Base-by-base conservation (phyloP, 2,329 filamentous ascomycete species). In the Diaporthe sp. region DNA sequence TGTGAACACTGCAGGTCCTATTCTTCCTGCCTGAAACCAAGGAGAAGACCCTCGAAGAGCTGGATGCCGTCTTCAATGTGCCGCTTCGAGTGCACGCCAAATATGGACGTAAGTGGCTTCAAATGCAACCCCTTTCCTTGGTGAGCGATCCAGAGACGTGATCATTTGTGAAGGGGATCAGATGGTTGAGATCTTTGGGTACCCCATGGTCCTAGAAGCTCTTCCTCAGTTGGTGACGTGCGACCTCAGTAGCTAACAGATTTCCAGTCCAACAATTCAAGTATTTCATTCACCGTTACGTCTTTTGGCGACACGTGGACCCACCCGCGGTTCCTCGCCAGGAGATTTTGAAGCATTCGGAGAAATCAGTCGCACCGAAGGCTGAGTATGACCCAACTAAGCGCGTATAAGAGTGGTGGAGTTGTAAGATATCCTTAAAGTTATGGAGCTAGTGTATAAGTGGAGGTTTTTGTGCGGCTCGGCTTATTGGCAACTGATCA, bases 1-100 rank as follows among this genome's bases (percentile, higher is more conserved):
- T 22, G 7, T 25, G 37, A 8, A 12, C 8, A 10, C n/a, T 10
- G 2, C 25, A 70, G 67, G 67, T 73, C 70, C 74, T 83, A 34
- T 78, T 84, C 46, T 80, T 84, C 72, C 81, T 85, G 65, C 83
- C 84, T n/a, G 84, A 85, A 78, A 85, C 84, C 34, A 85, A 85
- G 79, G 81, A 81, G 74, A 82, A 81, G 78, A 85, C 83, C 25
- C 81, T 85, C 57, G 84, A 85, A 78, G 84, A 85, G 75, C 80
- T 85, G 51, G 83, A 85, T 72, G 77, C 79, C 44, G 83, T 85
- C 37, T 85, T 84, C 73, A 78, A 79, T 28, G 82, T 83, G 10
- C 78, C 81, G 4, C 53, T 82, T 49, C 72, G 75, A 73, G 88
- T 89, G 10, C 87, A 80, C 8, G 87, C 85, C 8, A 86, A 82